phyloP scores from a whole-genome alignment of 2,329 filamentous ascomycete genomes.

The Cercospora canescens region DNA sequence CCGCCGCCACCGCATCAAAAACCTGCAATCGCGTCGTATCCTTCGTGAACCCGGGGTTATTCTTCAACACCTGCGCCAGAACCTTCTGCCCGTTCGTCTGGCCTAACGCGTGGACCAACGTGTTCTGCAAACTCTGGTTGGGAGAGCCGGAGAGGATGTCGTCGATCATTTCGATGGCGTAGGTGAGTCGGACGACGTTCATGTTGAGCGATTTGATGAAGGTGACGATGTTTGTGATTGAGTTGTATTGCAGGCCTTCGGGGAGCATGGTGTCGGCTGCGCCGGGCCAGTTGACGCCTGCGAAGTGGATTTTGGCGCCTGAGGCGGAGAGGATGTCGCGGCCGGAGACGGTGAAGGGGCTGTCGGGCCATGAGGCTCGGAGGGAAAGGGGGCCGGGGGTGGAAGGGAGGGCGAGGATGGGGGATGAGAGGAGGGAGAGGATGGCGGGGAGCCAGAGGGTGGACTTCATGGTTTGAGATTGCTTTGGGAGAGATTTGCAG shows the following conservation, averaged over 20 bases:
- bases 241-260: constrained; percentile 64
- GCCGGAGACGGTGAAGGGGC: constrained; percentile 26
- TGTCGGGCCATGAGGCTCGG: constrained; percentile 21
- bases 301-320: constrained; percentile 42
- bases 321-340: constrained; percentile 36
- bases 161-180: constrained; percentile 65
- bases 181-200: constrained; percentile 56
- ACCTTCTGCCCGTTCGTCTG: constrained; percentile 54
- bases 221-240: constrained; percentile 55
- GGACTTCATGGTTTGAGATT: not conserved
- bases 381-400: no score
- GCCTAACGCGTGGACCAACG: constrained; percentile 43
- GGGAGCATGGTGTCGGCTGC: constrained; percentile 64
- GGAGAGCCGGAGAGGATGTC: constrained; percentile 24
- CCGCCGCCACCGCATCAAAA: constrained; percentile 55
- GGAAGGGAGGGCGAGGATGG: not conserved
- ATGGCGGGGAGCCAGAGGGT: not conserved
- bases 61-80: constrained; percentile 55
- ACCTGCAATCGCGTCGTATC: constrained; percentile 49
- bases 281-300: constrained; percentile 63
- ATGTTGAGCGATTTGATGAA: constrained; percentile 54
- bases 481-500: not conserved
- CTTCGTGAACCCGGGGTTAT: constrained; percentile 57
- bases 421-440: not conserved
- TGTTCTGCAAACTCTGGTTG: constrained; percentile 21